Base-by-base conservation (phyloP, 78 protist genomes). In the Polysphondylium violaceum region DNA sequence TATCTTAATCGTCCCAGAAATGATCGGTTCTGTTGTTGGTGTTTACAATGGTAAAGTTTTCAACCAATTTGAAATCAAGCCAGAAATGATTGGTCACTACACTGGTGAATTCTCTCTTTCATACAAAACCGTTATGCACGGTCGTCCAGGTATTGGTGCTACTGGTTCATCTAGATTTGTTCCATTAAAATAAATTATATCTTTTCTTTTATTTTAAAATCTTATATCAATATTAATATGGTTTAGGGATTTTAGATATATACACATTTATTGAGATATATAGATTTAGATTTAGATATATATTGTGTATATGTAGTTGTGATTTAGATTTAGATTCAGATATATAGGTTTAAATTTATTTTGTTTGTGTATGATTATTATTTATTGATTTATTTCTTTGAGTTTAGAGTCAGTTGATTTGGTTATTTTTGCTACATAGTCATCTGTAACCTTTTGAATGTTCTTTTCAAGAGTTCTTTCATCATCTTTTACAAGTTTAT, bases 1-100 rank as follows among this genome's bases (percentile, higher is more conserved):
- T 11, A 47, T 47, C 11, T 8, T 47, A 47, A 14, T 47, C 11
- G 23, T 47, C 11, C 99, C 99, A 71, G 99, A 97, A 89, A 99
- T 99, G 99, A 98, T 99, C 41, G 99, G 99, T 61, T 88, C 98
- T 43, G 77, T 97, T 56, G 97, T 99, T 47, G 99, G 99, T 72
- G 96, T 99, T 44, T 98, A 99, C 99, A 99, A 99, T 96, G 99
- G 99, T 55, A 98, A 98, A 97, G 56, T 74, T 43, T 99, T 95
- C 97, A 97, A 76, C 94, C 76, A 86, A 38, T 99, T 99, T 44
- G 99, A 99, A 87, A 74, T 99, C 94, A 98, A 98, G 97, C 96
- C 99, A 33, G 99, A 99, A 79, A 99, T 99, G 99, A 76, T 98
- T 38, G 99, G 99, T 67, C 97, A 96, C 95, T 98, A 98, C 98